Conservation (phyloP, 768 basidiomycete species). For the Suillus brevipes region DNA sequence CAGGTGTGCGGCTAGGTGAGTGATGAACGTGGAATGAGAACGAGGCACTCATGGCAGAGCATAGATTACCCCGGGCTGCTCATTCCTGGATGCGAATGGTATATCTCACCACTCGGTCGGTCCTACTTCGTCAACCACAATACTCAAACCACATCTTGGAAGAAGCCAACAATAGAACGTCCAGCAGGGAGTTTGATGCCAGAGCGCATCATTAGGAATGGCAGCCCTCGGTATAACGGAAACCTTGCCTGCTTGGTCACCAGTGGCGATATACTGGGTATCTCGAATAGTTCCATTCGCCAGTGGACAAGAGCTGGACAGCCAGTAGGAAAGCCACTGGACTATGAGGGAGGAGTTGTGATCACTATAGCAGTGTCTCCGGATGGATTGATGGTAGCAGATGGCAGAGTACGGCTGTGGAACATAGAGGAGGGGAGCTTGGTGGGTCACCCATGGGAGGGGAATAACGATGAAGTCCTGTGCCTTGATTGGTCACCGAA, state of each 20-base stretch:
- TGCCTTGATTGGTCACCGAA: constrained; percentile 13
- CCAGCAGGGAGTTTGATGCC: background rate
- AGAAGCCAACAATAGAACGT: background rate
- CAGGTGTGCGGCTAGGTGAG: background rate
- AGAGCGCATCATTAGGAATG: background rate
- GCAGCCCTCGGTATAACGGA: background rate
- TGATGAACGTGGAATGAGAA: background rate
- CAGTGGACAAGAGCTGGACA: background rate
- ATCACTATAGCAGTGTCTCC: background rate
- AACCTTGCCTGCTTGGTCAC: background rate
- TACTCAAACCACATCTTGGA: background rate
- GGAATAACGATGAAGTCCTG: background rate
- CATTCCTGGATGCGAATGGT: background rate
- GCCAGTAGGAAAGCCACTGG: background rate
- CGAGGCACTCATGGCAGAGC: background rate
- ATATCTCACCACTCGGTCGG: background rate
- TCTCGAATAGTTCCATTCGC: background rate
- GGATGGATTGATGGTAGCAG: background rate
- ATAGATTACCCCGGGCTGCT: background rate
- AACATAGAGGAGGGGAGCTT: too few species aligned
- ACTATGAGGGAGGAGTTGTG: constrained; percentile 39
- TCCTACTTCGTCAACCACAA: background rate
- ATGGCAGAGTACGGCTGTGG: background rate
- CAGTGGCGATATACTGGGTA: background rate
- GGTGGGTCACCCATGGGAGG: background rate